A percentile compares a stretch with the other conserved stretches of the same genome.
Conservation (phyloP, 164 flowering plant genomes). For the Vitis vinifera region ASM3070453v1 NC_081813.1:9799501-9800000, state of each 20-base stretch:
- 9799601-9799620: too few relatives aligned
- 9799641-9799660: too few relatives aligned
- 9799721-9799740: slow-evolving; percentile 85
- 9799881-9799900: slow-evolving; percentile 30
- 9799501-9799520: too few relatives aligned
- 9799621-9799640: too few relatives aligned
- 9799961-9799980: slow-evolving; percentile 53
- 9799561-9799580: too few relatives aligned
- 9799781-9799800: slow-evolving; percentile 81
- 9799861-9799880: slow-evolving; percentile 69
- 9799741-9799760: slow-evolving; percentile 77
- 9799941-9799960: slow-evolving; percentile 89
- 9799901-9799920: slow-evolving; percentile 32
- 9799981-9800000: slow-evolving; percentile 91
- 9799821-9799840: slow-evolving; percentile 77
- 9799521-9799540: too few relatives aligned
- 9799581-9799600: too few relatives aligned
- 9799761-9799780: slow-evolving; percentile 95
- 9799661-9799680: slow-evolving; percentile 8
- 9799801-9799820: slow-evolving; percentile 76
- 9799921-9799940: slow-evolving; percentile 39
- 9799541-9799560: too few relatives aligned
- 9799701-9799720: slow-evolving; percentile 89
- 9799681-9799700: slow-evolving; percentile 63
- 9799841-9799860: slow-evolving; percentile 91